These are phyloP conservation scores for Cicer bijugum DNA, from an alignment of 306 rosid species.

Conservation along the genomic window DNA sequence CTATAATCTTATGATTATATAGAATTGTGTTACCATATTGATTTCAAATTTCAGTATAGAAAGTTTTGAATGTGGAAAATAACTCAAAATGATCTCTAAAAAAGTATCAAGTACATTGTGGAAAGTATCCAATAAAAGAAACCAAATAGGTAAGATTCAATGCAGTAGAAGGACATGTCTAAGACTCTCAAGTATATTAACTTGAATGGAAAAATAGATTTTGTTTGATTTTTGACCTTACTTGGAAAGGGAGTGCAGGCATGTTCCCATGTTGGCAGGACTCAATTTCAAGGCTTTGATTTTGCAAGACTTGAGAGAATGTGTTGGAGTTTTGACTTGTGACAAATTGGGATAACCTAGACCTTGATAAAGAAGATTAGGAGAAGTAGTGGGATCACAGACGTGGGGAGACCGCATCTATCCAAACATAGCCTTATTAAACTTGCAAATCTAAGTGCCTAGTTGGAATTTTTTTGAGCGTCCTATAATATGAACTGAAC, in stretches of 20 bases:
- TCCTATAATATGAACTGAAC: not conserved
- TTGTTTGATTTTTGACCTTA: not conserved
- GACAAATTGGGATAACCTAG: constrained; percentile 9
- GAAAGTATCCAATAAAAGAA: not conserved
- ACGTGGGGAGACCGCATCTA: not conserved
- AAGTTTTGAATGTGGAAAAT: constrained; percentile 10
- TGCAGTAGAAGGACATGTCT: not conserved
- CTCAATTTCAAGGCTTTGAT: constrained; percentile 6
- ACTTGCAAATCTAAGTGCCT: not conserved
- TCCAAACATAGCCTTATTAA: not conserved
- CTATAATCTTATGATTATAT: constrained; percentile 4
- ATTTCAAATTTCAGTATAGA: not conserved
- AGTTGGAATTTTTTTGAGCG: not conserved
- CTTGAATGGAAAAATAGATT: not conserved
- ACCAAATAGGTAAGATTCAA: not conserved
- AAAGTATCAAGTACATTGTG: not conserved
- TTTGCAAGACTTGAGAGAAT: not conserved
- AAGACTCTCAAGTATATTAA: not conserved
- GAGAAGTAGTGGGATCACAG: not conserved
- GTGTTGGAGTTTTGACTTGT: constrained; percentile 5
- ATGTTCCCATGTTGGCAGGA: constrained; percentile 8
- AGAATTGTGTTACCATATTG: constrained; percentile 11
- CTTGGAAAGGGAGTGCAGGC: not conserved
- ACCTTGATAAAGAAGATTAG: not conserved
- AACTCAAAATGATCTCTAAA: not conserved